Percentiles rank a stretch among this genome's conserved stretches.
phyloP scores from a whole-genome alignment of 2,329 filamentous ascomycete genomes.

The Dactylonectria estremocensis region DNA sequence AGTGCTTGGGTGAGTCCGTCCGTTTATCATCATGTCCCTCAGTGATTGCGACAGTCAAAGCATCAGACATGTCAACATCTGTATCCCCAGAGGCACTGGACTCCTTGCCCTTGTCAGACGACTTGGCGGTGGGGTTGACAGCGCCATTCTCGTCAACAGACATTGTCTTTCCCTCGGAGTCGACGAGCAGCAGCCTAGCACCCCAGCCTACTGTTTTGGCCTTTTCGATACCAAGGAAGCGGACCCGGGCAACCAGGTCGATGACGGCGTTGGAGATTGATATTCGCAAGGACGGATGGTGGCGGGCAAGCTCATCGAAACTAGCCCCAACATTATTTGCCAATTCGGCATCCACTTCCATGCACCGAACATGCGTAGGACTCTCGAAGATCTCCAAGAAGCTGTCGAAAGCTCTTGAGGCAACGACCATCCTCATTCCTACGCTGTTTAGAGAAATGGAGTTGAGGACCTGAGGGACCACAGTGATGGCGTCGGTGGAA shows the following conservation, averaged over 20 bases:
- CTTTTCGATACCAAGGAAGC: constrained; percentile 79
- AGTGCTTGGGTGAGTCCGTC: constrained; percentile 49
- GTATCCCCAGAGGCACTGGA: constrained; percentile 54
- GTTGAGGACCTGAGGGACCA: constrained; percentile 89
- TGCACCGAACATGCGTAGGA: constrained; percentile 86
- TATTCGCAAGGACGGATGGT: constrained; percentile 87
- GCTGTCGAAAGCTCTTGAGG: constrained; percentile 84
- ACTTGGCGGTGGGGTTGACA: constrained; percentile 48
- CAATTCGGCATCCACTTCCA: constrained; percentile 80
- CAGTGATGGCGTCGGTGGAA: constrained; percentile 89
- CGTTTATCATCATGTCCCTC: constrained; percentile 35
- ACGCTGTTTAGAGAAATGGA: constrained; percentile 93
- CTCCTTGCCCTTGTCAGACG: constrained; percentile 58
- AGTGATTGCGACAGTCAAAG: constrained; percentile 41
- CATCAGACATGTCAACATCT: constrained; percentile 79
- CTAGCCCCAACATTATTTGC: constrained; percentile 82
- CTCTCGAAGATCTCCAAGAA: constrained; percentile 99
- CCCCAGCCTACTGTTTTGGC: constrained; percentile 81
- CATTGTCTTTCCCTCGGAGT: constrained; percentile 68
- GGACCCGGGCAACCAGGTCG: constrained; percentile 89
- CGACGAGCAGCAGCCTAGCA: constrained; percentile 80
- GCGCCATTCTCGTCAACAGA: constrained; percentile 68
- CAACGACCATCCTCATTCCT: constrained; percentile 89
- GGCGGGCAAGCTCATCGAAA: constrained; percentile 94
- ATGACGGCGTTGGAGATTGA: constrained; percentile 89